Evolutionary conservation across 1,139 yeast genomes (phyloP), one percentile per base, ranked within the genome.

Genomic region (Hyphopichia burtonii): DNA sequence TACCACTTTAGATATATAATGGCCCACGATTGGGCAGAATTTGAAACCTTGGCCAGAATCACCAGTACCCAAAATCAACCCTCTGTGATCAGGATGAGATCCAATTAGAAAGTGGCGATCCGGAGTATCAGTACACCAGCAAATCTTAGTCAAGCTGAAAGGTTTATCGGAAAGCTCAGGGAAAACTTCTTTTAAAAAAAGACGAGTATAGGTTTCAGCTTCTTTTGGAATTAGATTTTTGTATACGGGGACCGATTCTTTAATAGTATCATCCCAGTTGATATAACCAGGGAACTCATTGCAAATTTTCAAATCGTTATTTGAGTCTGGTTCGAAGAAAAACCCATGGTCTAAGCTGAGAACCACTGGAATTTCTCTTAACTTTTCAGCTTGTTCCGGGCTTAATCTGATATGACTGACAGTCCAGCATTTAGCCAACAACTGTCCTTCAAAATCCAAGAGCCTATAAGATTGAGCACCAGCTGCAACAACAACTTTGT

Each of bases 41-140:
- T 71, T 72, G 50, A 60, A 71, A 2, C 62, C 76, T 51, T 71
- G 75, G 3, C 76, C 76, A 6, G 76, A 66, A 50, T 70, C 77
- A 8, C 64, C 64, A 9, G 62, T 54, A 14, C 55, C 63, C 19
- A 58, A 37, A 35, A 55, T 36, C 20, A 59, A 39, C 8, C 48
- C 47, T 27, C 42, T 41, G 35, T 45, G 41, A 1, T 42, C 43
- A 1, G 65, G 64, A 40, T 52, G 59, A 11, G 49, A 50, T 18
- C 53, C 44, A 34, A 59, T 48, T 22, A 59, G 40, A 38, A 59
- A 59, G 31, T 58, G 53, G 16, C 58, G 45, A 41, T 57, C 58
- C 6, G 58, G 52, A 3, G 64, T 55, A 42, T 59, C 64, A 9
- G 61, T 52, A 41, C 58, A 53, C 64, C 64, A 59, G 44, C 64